Evolutionary conservation across 2,329 filamentous ascomycete species (phyloP).

Genomic region (Xylaria digitata): DNA sequence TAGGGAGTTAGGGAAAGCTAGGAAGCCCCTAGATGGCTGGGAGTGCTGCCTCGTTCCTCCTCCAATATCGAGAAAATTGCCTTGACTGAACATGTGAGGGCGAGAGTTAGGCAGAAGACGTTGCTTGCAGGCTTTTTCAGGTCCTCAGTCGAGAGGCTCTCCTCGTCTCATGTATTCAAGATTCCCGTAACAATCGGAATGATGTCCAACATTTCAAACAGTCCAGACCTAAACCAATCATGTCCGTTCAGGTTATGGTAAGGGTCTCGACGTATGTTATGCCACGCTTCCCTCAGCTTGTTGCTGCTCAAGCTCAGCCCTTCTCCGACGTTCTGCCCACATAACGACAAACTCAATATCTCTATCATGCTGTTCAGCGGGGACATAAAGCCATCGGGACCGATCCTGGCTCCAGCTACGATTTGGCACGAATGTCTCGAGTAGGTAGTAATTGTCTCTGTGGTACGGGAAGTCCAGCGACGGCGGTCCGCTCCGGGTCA

Average conservation of each 20-base stretch:
- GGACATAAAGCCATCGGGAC: slow-evolving; percentile 62
- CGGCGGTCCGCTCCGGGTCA: slow-evolving; percentile 62
- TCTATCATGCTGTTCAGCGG: slow-evolving; percentile 53
- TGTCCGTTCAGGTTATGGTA: background rate
- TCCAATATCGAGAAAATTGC: background rate
- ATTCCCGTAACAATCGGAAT: slow-evolving; percentile 5
- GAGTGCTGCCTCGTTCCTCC: slow-evolving; percentile 13
- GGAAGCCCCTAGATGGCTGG: background rate
- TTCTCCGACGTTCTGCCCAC: slow-evolving; percentile 42
- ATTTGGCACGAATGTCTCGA: slow-evolving; percentile 68
- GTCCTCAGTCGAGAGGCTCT: background rate
- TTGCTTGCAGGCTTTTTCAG: background rate
- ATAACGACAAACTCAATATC: slow-evolving; percentile 52
- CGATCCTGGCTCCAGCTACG: slow-evolving; percentile 62
- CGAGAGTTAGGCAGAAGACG: background rate
- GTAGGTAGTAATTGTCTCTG: slow-evolving; percentile 68
- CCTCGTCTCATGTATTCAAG: background rate
- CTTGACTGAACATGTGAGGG: background rate
- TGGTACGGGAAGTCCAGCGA: slow-evolving; percentile 65
- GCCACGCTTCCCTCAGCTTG: background rate
- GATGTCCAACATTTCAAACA: background rate
- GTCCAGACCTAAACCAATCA: background rate
- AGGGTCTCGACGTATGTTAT: background rate
- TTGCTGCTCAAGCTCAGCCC: slow-evolving; percentile 17
- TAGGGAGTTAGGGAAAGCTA: background rate